Percentiles rank a stretch among this genome's conserved stretches.
Evolutionary conservation across 495 filamentous ascomycete species (phyloP).

Genomic region (Neurospora sublineolata): DNA sequence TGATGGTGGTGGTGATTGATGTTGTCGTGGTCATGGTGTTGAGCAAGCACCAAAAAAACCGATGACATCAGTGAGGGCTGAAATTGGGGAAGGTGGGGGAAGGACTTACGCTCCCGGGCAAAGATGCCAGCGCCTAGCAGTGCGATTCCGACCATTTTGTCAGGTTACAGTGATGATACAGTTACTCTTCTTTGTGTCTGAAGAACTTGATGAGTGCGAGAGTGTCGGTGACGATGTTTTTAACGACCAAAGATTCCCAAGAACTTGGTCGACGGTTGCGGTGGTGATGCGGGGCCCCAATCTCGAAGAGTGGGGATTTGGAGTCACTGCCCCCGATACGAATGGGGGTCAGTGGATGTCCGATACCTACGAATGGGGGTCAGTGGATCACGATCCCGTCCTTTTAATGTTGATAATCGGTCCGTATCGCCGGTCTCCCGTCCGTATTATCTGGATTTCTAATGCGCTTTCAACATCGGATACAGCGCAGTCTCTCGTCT

Average conservation of each 20-base stretch:
- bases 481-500: not conserved
- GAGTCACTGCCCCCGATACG: not conserved
- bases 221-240: not conserved
- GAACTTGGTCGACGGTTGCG: not conserved
- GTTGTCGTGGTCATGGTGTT: not conserved
- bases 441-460: not conserved
- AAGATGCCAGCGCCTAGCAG: conserved; percentile 55
- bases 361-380: not conserved
- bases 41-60: not conserved
- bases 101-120: conserved; percentile 24
- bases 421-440: not conserved
- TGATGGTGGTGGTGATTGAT: not conserved
- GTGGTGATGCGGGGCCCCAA: not conserved
- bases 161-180: not conserved
- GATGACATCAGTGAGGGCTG: conserved; percentile 1
- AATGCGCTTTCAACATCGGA: not conserved
- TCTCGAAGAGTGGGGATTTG: not conserved
- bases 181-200: not conserved
- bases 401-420: not conserved
- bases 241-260: not conserved
- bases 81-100: not conserved
- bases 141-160: conserved; percentile 42
- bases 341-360: not conserved
- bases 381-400: not conserved
- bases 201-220: not conserved